These are phyloP conservation scores for Zea mays DNA, from an alignment of 176 grass and related monocot species.

Conservation along the genomic window DNA sequence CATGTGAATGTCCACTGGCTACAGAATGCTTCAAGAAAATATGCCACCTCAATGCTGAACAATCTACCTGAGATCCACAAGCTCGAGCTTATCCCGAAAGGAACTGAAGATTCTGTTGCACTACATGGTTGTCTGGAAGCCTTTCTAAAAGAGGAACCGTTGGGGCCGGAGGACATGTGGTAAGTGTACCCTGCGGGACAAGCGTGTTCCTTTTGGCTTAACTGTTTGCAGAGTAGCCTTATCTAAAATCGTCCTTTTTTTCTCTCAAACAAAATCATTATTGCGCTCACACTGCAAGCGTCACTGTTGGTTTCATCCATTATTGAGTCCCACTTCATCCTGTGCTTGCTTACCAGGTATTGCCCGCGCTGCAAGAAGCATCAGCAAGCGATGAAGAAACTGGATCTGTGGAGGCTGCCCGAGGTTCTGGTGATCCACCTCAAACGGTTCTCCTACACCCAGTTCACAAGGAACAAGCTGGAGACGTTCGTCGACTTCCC, in stretches of 20 bases:
- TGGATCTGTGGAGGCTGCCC: conserved; percentile 89
- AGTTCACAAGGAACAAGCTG: conserved; percentile 88
- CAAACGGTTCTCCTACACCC: conserved; percentile 83
- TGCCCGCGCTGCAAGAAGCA: conserved; percentile 89
- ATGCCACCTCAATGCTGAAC: conserved; percentile 50
- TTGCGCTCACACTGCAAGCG: conserved; percentile 21
- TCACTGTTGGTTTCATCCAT: conserved; percentile 33
- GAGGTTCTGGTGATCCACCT: conserved; percentile 95
- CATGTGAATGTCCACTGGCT: conserved; percentile 70
- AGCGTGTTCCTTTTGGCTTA: conserved; percentile 41
- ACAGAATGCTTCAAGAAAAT: conserved; percentile 27
- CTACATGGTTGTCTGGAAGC: conserved; percentile 83
- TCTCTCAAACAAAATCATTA: not conserved
- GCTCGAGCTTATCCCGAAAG: conserved; percentile 60
- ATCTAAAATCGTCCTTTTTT: not conserved
- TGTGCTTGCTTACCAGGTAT: conserved; percentile 61
- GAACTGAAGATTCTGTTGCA: conserved; percentile 64
- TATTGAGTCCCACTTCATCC: conserved; percentile 18
- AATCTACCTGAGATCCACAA: conserved; percentile 76
- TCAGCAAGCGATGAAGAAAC: conserved; percentile 88
- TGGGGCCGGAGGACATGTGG: conserved; percentile 94
- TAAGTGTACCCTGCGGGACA: conserved; percentile 47
- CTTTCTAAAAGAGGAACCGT: conserved; percentile 84
- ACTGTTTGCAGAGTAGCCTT: conserved; percentile 34
- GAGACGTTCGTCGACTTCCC: conserved; percentile 93